These are phyloP conservation scores for Fusarium sp. DNA, from an alignment of 2,329 filamentous ascomycete species.

Conservation along the genomic window DNA sequence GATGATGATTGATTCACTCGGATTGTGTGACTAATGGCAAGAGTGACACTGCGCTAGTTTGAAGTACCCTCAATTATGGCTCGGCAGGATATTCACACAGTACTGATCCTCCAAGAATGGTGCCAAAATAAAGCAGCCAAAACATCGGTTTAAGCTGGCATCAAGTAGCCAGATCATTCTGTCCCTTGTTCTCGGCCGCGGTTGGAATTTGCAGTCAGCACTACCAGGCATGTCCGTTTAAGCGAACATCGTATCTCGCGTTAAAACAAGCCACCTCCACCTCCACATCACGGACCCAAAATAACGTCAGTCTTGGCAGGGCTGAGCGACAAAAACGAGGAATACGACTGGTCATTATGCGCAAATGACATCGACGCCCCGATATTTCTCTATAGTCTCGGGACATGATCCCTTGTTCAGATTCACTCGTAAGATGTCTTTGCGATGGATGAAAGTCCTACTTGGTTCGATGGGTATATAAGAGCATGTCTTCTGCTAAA, in stretches of 20 bases:
- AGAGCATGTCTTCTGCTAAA: background rate
- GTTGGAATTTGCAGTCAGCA: background rate
- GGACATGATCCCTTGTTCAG: conserved; percentile 27
- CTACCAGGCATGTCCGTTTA: background rate
- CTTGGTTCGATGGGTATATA: conserved; percentile 16
- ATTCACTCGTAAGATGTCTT: background rate
- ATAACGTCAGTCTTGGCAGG: conserved; percentile 15
- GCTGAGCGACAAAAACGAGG: conserved; percentile 31
- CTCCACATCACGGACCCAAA: conserved; percentile 2
- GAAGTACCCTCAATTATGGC: rapidly evolving
- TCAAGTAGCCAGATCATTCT: no score
- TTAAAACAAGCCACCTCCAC: conserved; percentile 22
- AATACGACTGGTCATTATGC: conserved; percentile 28
- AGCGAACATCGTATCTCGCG: conserved; percentile 16
- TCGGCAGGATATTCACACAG: background rate
- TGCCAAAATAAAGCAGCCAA: background rate
- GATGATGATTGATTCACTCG: background rate
- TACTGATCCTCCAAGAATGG: rapidly evolving
- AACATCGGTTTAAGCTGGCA: no score
- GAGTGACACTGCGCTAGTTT: rapidly evolving
- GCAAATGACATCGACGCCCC: conserved; percentile 7
- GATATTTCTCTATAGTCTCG: conserved; percentile 27
- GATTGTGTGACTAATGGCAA: rapidly evolving
- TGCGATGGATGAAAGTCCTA: background rate
- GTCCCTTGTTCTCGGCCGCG: no score